Evolutionary conservation across 1,139 yeast species (phyloP).

Genomic region (Yamadazyma atmosphaerica): DNA sequence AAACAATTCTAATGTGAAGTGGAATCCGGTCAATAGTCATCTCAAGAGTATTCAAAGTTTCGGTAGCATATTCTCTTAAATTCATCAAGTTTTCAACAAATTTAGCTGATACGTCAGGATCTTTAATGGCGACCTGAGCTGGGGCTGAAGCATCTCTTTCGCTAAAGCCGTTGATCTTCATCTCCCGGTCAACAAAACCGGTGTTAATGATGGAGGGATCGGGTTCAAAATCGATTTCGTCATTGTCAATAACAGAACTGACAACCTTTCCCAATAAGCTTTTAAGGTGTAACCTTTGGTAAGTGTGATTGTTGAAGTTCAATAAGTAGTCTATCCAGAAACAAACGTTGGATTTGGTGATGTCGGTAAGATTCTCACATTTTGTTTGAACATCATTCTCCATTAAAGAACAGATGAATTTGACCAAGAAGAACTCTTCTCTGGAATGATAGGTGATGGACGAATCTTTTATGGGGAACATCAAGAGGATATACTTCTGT

Average conservation of each 20-base stretch:
- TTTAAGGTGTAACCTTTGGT: slow-evolving; percentile 58
- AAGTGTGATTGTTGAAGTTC: slow-evolving; percentile 57
- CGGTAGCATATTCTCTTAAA: slow-evolving; percentile 70
- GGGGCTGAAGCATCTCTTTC: slow-evolving; percentile 31
- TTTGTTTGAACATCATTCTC: slow-evolving; percentile 40
- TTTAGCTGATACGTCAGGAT: slow-evolving; percentile 62
- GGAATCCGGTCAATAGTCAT: slow-evolving; percentile 55
- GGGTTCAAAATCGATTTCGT: slow-evolving; percentile 69
- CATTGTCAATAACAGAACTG: slow-evolving; percentile 50
- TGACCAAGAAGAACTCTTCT: slow-evolving; percentile 73
- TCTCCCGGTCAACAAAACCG: slow-evolving; percentile 47
- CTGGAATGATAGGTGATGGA: slow-evolving; percentile 45
- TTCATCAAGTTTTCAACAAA: slow-evolving; percentile 75
- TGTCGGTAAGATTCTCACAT: slow-evolving; percentile 31
- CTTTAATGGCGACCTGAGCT: slow-evolving; percentile 76
- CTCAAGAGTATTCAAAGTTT: slow-evolving; percentile 47
- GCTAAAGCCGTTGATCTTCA: slow-evolving; percentile 43
- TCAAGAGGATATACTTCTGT: slow-evolving; percentile 47
- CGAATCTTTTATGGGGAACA: slow-evolving; percentile 45
- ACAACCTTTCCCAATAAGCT: slow-evolving; percentile 54
- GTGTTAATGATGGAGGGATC: slow-evolving; percentile 72
- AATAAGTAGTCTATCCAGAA: slow-evolving; percentile 55
- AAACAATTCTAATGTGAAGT: slow-evolving; percentile 50
- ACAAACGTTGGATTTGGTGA: slow-evolving; percentile 32
- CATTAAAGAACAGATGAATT: slow-evolving; percentile 56